These are phyloP conservation scores for Pichia scutulata DNA, from an alignment of 805 yeast genomes.

Conservation along the genomic window DNA sequence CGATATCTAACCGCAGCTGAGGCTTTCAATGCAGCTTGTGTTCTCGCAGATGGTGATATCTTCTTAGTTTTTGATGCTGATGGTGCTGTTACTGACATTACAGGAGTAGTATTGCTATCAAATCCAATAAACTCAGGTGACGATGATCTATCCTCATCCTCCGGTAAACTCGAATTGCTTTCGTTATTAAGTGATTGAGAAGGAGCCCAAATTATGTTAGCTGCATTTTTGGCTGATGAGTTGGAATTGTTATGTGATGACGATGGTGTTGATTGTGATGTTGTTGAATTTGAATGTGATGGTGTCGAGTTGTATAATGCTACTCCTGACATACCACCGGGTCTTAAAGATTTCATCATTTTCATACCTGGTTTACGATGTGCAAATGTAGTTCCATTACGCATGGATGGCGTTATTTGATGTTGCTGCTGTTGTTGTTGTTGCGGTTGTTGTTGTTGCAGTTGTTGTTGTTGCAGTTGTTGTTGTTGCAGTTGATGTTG, in stretches of 20 bases:
- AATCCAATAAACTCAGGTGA: neutral
- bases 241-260: constrained; percentile 3
- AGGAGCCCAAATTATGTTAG: constrained; percentile 32
- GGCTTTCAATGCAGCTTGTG: constrained; percentile 26
- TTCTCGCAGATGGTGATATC: constrained; percentile 23
- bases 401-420: constrained; percentile 9
- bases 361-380: constrained; percentile 6
- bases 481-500: constrained; percentile 2
- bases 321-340: constrained; percentile 2
- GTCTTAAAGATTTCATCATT: constrained; percentile 6
- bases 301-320: constrained; percentile 1
- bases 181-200: constrained; percentile 19
- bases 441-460: constrained; percentile 22
- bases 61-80: constrained; percentile 7
- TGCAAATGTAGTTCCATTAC: constrained; percentile 5
- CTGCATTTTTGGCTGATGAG: constrained; percentile 29
- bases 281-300: constrained; percentile 1
- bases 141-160: neutral
- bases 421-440: constrained; percentile 21
- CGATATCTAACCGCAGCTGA: constrained; percentile 27
- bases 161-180: neutral
- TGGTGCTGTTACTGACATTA: neutral
- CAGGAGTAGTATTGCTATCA: neutral
- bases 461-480: constrained; percentile 11
- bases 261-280: constrained; percentile 4